Conservation (phyloP, 2,329 filamentous ascomycete species). For the Escovopsis sp. region DNA sequence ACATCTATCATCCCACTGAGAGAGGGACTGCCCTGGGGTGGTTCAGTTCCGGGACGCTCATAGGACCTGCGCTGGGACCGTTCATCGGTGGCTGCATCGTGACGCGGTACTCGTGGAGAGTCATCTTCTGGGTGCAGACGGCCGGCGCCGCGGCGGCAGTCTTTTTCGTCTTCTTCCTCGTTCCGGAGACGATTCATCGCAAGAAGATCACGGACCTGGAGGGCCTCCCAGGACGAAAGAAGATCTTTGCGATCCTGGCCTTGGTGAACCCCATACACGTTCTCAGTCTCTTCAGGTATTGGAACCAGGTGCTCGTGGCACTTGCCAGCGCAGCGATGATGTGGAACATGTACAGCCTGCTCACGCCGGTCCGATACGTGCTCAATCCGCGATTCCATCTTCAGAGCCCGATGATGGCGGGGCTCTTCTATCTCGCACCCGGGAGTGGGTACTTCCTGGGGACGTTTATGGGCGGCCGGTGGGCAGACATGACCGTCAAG, state of each 20-base stretch:
- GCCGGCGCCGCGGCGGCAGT: conserved; percentile 47
- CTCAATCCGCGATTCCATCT: conserved; percentile 61
- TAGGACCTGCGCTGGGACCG: conserved; percentile 55
- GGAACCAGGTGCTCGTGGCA: conserved; percentile 47
- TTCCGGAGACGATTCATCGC: conserved; percentile 59
- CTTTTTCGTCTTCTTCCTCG: conserved; percentile 46
- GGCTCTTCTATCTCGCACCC: conserved; percentile 61
- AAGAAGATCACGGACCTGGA: conserved; percentile 47
- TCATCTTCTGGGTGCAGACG: conserved; percentile 65
- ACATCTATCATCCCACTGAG: conserved; percentile 50
- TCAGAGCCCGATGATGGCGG: conserved; percentile 48
- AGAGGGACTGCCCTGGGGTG: conserved; percentile 59
- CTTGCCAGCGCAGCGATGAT: conserved; percentile 48
- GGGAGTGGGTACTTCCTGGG: conserved; percentile 55
- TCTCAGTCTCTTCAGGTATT: conserved; percentile 48
- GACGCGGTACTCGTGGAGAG: conserved; percentile 56
- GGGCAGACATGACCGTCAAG: conserved; percentile 52
- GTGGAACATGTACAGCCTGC: conserved; percentile 54
- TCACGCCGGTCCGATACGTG: conserved; percentile 56
- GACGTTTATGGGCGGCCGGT: conserved; percentile 57
- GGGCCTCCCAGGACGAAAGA: conserved; percentile 34
- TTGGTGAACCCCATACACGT: conserved; percentile 56
- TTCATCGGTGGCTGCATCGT: conserved; percentile 66
- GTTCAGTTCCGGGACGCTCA: conserved; percentile 56
- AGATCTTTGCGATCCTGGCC: conserved; percentile 38